Conservation (phyloP, 352 stramenopile species). For the Pythium utonaiense region DNA sequence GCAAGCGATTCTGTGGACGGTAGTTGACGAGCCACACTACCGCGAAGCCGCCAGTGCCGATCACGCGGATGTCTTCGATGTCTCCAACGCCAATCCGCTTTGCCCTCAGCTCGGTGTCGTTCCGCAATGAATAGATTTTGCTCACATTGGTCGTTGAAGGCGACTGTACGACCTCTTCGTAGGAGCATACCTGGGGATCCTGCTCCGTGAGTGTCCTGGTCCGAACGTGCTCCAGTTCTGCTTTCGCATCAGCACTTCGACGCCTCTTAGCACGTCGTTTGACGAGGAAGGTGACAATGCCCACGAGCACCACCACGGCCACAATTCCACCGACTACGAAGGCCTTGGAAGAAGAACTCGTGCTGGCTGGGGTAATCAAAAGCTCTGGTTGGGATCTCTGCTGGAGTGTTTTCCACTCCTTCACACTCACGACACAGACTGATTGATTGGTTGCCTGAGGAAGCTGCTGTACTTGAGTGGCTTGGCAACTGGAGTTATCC, state of each 20-base stretch:
- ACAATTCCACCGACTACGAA: background rate
- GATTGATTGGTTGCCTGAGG: background rate
- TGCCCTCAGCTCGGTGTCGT: conserved; percentile 43
- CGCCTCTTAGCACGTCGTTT: background rate
- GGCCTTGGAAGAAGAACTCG: background rate
- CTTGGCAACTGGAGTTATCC: background rate
- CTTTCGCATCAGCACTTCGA: background rate
- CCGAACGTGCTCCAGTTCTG: background rate
- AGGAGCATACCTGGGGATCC: background rate
- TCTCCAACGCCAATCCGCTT: conserved; percentile 35
- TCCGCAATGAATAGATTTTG: conserved; percentile 31
- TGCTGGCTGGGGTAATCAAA: background rate
- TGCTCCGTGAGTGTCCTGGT: background rate
- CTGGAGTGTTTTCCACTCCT: background rate
- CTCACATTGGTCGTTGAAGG: background rate
- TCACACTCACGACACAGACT: conserved; percentile 5
- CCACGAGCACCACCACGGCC: background rate
- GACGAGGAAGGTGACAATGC: background rate
- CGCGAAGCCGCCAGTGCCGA: conserved; percentile 39
- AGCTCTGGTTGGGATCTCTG: background rate
- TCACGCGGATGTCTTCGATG: conserved; percentile 41
- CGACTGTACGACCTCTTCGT: background rate
- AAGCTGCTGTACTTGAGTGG: background rate
- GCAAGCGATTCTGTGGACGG: conserved; percentile 28
- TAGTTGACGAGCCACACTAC: conserved; percentile 50